Percentiles rank a stretch among this genome's conserved stretches.
Evolutionary conservation across 1,139 yeast species (phyloP).

Genomic region (Trichomonascaceae sp.): DNA sequence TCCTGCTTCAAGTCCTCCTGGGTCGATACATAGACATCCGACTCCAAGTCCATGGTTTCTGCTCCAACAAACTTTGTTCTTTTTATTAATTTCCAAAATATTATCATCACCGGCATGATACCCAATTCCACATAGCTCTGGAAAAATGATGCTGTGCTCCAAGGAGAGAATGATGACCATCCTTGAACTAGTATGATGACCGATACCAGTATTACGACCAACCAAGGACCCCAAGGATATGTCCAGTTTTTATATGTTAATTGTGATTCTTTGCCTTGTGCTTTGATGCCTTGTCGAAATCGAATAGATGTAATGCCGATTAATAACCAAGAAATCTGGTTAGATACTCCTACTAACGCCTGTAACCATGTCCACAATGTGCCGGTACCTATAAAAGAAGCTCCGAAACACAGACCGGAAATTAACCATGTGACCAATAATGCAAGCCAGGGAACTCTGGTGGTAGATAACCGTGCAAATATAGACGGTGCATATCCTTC

Average conservation of each 20-base stretch:
- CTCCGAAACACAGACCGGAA: slow-evolving; percentile 64
- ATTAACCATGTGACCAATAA: slow-evolving; percentile 36
- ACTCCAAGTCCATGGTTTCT: slow-evolving; percentile 57
- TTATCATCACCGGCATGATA: slow-evolving; percentile 45
- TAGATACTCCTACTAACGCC: slow-evolving; percentile 57
- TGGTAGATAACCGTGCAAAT: slow-evolving; percentile 41
- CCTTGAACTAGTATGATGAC: slow-evolving; percentile 55
- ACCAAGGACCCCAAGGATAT: slow-evolving; percentile 60
- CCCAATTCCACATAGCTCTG: slow-evolving; percentile 41
- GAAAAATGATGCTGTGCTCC: slow-evolving; percentile 49
- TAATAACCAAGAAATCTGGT: slow-evolving; percentile 51
- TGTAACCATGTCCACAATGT: slow-evolving; percentile 60
- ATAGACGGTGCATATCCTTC: slow-evolving; percentile 46
- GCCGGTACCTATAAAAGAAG: slow-evolving; percentile 44
- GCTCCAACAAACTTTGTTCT: slow-evolving; percentile 44
- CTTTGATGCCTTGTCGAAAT: slow-evolving; percentile 42
- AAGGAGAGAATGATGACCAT: slow-evolving; percentile 56
- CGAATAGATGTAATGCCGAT: slow-evolving; percentile 44
- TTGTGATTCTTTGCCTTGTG: slow-evolving; percentile 27
- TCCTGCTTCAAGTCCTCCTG: slow-evolving; percentile 43
- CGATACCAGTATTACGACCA: slow-evolving; percentile 43
- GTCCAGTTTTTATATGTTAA: slow-evolving; percentile 44
- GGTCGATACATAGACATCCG: slow-evolving; percentile 50
- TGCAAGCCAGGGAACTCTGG: slow-evolving; percentile 45
- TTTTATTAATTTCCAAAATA: slow-evolving; percentile 43